Conservation (phyloP, 1,284 basidiomycete genomes). For the Pseudozyma thailandica region DNA sequence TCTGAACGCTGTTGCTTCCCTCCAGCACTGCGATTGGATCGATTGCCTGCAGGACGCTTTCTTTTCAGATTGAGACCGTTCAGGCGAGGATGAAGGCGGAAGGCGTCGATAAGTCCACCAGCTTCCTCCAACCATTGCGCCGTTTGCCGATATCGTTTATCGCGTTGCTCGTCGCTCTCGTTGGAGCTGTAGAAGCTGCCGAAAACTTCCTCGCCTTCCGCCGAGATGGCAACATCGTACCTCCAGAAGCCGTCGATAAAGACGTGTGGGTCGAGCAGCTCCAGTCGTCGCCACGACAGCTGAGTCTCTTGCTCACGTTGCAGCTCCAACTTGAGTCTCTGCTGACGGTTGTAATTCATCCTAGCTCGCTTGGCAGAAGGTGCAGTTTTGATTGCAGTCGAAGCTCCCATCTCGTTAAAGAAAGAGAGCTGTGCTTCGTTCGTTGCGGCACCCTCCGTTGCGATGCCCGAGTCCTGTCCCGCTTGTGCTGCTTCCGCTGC, state of each 20-base stretch:
- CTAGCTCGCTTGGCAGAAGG: conserved; percentile 26
- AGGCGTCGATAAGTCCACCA: conserved; percentile 85
- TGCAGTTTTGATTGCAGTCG: conserved; percentile 6
- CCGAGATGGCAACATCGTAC: conserved; percentile 50
- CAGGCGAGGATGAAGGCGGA: conserved; percentile 76
- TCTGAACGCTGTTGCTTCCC: conserved; percentile 7
- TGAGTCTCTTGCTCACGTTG: conserved; percentile 63
- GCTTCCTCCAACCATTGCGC: conserved; percentile 82
- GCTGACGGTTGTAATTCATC: conserved; percentile 41
- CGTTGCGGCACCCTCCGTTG: background rate
- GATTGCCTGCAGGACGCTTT: conserved; percentile 14
- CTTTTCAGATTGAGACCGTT: conserved; percentile 27
- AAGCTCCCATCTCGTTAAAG: conserved; percentile 53
- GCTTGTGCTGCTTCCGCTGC: conserved; percentile 6
- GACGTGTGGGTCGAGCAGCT: conserved; percentile 51
- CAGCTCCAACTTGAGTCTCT: conserved; percentile 50
- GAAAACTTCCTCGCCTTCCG: conserved; percentile 27
- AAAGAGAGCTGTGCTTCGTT: conserved; percentile 43
- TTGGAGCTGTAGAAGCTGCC: conserved; percentile 16
- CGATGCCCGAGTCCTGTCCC: background rate
- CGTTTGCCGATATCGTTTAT: conserved; percentile 64
- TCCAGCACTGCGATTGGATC: conserved; percentile 5
- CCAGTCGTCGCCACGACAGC: conserved; percentile 52
- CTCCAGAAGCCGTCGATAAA: conserved; percentile 62
- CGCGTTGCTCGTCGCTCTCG: conserved; percentile 22